phyloP scores from a whole-genome alignment of 805 yeast genomes.

The Candida koratica region DNA sequence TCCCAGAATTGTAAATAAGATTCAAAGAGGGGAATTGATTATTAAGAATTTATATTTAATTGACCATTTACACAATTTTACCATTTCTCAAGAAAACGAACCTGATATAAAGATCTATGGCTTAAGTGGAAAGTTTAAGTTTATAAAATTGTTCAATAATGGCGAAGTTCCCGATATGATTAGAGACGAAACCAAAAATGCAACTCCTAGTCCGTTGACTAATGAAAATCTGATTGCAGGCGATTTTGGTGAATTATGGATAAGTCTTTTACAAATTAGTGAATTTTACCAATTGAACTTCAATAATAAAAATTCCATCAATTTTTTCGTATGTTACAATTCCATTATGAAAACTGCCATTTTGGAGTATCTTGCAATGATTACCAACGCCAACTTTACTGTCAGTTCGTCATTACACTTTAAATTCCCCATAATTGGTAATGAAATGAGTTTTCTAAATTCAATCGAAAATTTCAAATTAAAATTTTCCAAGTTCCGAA shows the following conservation, averaged over 20 bases:
- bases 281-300: constrained; percentile 37
- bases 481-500: constrained; percentile 58
- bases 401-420: constrained; percentile 71
- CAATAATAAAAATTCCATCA: constrained; percentile 40
- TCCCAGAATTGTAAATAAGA: constrained; percentile 58
- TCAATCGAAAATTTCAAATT: constrained; percentile 58
- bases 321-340: constrained; percentile 63
- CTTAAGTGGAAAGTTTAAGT: constrained; percentile 66
- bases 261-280: constrained; percentile 67
- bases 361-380: constrained; percentile 61
- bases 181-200: not conserved
- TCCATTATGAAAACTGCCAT: constrained; percentile 69
- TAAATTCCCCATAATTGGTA: constrained; percentile 64
- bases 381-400: constrained; percentile 67
- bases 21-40: constrained; percentile 48
- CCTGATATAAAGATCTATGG: constrained; percentile 56
- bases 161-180: constrained; percentile 9
- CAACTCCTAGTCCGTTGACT: constrained; percentile 1
- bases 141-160: constrained; percentile 52
- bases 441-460: constrained; percentile 62
- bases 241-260: constrained; percentile 63
- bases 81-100: constrained; percentile 37
- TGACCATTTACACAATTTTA: constrained; percentile 52
- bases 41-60: constrained; percentile 58
- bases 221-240: constrained; percentile 19